Conservation (phyloP, 192 early-diverging fungal genomes). For the Podila epigama region DNA sequence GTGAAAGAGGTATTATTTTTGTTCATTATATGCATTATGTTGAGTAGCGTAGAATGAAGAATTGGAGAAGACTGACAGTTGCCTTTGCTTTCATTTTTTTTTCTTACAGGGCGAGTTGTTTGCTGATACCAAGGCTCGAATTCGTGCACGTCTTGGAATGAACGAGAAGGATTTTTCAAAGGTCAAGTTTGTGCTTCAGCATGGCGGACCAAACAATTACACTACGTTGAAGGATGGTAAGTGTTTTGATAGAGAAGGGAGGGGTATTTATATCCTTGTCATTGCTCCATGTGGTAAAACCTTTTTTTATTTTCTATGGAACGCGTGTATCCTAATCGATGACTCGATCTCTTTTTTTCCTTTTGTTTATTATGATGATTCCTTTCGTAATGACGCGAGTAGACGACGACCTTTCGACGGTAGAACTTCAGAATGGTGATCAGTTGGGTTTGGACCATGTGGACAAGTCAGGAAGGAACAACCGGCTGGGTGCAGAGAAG, state of each 20-base stretch:
- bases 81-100: no score
- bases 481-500: slow-evolving; percentile 21
- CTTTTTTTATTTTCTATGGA: no score
- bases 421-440: slow-evolving; percentile 26
- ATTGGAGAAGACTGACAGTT: no score
- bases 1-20: slow-evolving; percentile 61
- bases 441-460: slow-evolving; percentile 53
- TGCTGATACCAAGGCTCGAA: slow-evolving; percentile 73
- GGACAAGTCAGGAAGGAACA: slow-evolving; percentile 39
- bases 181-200: slow-evolving; percentile 58
- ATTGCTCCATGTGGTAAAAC: no score
- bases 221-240: slow-evolving; percentile 36
- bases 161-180: slow-evolving; percentile 84
- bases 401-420: slow-evolving; percentile 15
- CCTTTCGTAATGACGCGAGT: background rate
- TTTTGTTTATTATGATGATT: no score
- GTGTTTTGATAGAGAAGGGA: no score
- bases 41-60: no score
- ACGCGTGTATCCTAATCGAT: no score
- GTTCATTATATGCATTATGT: no score
- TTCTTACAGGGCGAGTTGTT: slow-evolving; percentile 70
- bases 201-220: background rate
- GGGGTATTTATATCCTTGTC: no score
- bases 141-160: slow-evolving; percentile 76
- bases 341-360: no score